Evolutionary conservation across 1,284 basidiomycete species (phyloP).

Genomic region (Sanghuangporus sanghuang): DNA sequence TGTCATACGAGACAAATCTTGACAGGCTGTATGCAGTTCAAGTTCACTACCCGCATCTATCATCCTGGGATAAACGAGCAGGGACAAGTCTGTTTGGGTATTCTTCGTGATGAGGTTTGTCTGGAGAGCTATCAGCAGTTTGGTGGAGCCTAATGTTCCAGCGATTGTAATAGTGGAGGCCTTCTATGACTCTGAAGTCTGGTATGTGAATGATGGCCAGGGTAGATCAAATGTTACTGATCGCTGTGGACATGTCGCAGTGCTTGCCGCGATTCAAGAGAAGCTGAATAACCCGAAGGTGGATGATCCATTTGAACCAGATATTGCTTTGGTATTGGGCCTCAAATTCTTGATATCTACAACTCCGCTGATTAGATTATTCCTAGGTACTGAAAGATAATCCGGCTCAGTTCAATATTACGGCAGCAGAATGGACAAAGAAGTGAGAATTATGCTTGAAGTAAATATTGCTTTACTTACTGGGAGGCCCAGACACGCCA

Average conservation of each 20-base stretch:
- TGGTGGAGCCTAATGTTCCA: neutral
- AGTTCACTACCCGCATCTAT: conserved; percentile 85
- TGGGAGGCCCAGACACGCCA: neutral
- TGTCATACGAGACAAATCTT: neutral
- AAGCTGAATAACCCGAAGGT: conserved; percentile 85
- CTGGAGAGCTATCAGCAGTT: neutral
- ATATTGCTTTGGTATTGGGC: conserved; percentile 51
- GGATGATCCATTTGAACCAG: conserved; percentile 86
- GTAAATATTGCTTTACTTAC: neutral
- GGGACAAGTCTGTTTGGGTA: conserved; percentile 76
- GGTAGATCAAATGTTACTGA: neutral
- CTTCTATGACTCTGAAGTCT: conserved; percentile 66
- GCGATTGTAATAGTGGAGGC: conserved; percentile 71
- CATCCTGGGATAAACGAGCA: conserved; percentile 93
- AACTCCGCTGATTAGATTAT: neutral
- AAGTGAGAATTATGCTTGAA: conserved; percentile 40
- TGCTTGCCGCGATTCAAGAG: conserved; percentile 75
- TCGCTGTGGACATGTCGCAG: conserved; percentile 34
- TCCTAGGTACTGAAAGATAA: conserved; percentile 67
- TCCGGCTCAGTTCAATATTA: conserved; percentile 60
- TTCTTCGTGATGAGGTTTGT: conserved; percentile 73
- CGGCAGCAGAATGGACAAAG: conserved; percentile 78
- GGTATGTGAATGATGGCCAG: neutral
- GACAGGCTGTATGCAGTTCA: conserved; percentile 48
- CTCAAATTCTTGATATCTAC: neutral